Evolutionary conservation across 306 rosid species (phyloP), one percentile per base, ranked within the genome.

Genomic region (Malus asiatica): DNA sequence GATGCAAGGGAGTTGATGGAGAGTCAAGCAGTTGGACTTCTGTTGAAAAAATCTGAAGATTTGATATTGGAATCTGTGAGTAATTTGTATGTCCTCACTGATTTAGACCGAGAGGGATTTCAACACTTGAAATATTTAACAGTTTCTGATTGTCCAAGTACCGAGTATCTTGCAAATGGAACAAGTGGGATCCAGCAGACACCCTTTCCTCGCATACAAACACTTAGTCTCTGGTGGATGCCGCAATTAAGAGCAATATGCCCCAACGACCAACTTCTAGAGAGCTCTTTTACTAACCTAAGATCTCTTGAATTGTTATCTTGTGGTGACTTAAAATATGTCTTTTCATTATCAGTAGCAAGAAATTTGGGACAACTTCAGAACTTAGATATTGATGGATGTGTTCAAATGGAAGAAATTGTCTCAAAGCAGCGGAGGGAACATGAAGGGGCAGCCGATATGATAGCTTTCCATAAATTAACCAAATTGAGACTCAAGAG

Each of bases 381-480:
- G 0, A 0, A 15, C 4, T 60, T 60, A 13, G 0, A 0, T 15
- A 4, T 48, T 48, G 0, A 0, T 5, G 0, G 0, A 0, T 60
- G 66, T 25, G 0, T 0, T 5, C 4, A 4, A 5, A 13, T 60
- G 35, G 8, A 60, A 60, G 66, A 60, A 60, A 25, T 60, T 12
- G 66, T 60, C 6, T 60, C 35, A 0, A 60, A 60, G 19, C 32
- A 60, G 33, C 0, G 4, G 33, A 12, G 65, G 65, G 35, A 25
- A 60, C 11, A 25, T 2, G 66, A 60, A 0, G 8, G 3, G 0
- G 20, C 8, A 12, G 30, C 66, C 9, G 9, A 22, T 15, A 25
- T 60, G 18, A 60, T 60, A 60, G 18, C 4, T 25, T 60, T 25
- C 35, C 20, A 5, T 25, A 60, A 60, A 25, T 25, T 25, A 60